Percentiles rank a stretch among this genome's conserved stretches.
Evolutionary conservation across 345 rosid genomes (phyloP).

Genomic region (Eucalyptus cloeziana): DNA sequence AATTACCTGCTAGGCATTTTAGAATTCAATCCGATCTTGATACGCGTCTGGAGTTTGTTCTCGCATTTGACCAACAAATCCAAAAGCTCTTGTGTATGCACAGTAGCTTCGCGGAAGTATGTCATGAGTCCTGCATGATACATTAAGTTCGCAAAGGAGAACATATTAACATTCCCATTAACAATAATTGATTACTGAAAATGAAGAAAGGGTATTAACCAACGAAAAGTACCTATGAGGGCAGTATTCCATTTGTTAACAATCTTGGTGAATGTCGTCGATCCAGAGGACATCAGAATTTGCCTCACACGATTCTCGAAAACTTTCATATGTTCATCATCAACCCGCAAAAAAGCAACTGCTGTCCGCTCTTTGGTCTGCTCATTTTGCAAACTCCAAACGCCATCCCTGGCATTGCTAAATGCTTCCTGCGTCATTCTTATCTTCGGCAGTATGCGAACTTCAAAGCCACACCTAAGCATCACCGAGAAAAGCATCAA

Average conservation of each 20-base stretch:
- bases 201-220: not conserved
- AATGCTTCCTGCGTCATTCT: conserved; percentile 99
- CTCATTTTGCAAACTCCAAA: conserved; percentile 98
- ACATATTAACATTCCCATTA: not conserved
- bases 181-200: not conserved
- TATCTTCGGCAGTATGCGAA: conserved; percentile 91
- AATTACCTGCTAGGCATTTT: conserved; percentile 96
- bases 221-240: conserved; percentile 46
- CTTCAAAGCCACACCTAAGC: conserved; percentile 93
- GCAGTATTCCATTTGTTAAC: conserved; percentile 99
- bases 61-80: conserved; percentile 97
- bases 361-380: conserved; percentile 99
- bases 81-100: conserved; percentile 93
- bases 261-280: conserved; percentile 94
- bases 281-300: conserved; percentile 99
- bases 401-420: conserved; percentile 95
- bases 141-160: not conserved
- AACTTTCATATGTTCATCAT: conserved; percentile 96
- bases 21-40: conserved; percentile 94
- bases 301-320: conserved; percentile 99
- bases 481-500: not conserved
- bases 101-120: conserved; percentile 99
- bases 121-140: conserved; percentile 78
- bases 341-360: conserved; percentile 93
- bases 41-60: conserved; percentile 96